A percentile compares a stretch with the other conserved stretches of the same genome.
Evolutionary conservation across 192 early-diverging fungal species (phyloP).

Genomic region (Backusella luteola): DNA sequence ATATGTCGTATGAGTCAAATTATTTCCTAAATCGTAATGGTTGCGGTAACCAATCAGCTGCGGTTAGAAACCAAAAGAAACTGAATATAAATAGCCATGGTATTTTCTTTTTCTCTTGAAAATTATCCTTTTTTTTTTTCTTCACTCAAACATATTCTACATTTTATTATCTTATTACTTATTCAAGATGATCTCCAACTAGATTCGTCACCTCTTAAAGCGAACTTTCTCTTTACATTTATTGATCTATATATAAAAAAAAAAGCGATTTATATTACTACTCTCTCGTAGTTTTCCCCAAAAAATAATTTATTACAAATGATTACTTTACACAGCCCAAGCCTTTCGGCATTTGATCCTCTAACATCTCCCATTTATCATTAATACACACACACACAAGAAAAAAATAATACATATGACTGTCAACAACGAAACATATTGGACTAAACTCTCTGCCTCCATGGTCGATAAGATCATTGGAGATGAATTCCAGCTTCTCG

Average conservation of each 20-base stretch:
- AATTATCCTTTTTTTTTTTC: neutral
- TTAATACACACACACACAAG: neutral
- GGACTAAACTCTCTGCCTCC: slow-evolving; percentile 26
- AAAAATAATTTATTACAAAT: slow-evolving; percentile 4
- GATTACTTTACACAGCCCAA: neutral
- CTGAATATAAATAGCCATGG: slow-evolving; percentile 1
- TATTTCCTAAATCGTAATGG: slow-evolving; percentile 2
- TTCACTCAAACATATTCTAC: neutral
- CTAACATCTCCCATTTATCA: neutral
- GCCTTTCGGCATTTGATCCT: slow-evolving; percentile 12
- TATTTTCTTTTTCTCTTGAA: neutral
- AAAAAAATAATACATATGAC: neutral
- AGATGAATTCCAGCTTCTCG: slow-evolving; percentile 40
- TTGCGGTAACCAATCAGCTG: neutral
- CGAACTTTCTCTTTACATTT: slow-evolving; percentile 1
- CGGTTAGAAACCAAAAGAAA: neutral
- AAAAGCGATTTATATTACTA: slow-evolving; percentile 3
- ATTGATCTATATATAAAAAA: neutral
- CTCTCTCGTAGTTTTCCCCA: neutral
- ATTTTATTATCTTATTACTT: neutral
- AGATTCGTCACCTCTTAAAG: neutral
- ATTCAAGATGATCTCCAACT: slow-evolving; percentile 4
- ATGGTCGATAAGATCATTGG: slow-evolving; percentile 32
- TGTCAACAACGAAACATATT: slow-evolving; percentile 17
- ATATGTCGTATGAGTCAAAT: neutral